phyloP scores from a whole-genome alignment of 768 basidiomycete genomes.

The Hypholoma fasciculare region DNA sequence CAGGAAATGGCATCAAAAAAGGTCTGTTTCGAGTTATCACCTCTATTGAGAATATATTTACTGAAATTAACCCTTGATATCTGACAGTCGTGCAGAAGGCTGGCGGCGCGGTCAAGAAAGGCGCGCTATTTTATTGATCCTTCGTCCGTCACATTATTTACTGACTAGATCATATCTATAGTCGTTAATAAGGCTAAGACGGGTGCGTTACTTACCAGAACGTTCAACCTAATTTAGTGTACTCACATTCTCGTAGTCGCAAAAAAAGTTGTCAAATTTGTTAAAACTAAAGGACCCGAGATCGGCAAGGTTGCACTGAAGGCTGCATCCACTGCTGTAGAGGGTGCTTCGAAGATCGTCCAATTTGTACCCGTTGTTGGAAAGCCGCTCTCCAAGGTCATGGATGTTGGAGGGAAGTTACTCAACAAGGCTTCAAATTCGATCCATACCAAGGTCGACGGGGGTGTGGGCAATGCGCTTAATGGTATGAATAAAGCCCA shows the following conservation, averaged over 20 bases:
- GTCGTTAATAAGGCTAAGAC: neutral
- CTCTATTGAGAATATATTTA: neutral
- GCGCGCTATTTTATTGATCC: neutral
- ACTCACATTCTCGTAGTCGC: neutral
- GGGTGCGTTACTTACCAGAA: neutral
- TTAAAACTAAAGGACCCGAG: neutral
- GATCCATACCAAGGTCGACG: neutral
- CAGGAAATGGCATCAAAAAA: neutral
- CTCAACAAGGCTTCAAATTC: neutral
- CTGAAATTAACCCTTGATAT: neutral
- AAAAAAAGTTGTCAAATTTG: neutral
- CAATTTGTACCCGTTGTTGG: neutral
- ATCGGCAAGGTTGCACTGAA: neutral
- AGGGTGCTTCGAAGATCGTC: neutral
- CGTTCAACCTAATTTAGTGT: neutral
- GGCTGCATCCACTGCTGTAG: neutral
- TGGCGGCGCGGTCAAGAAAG: neutral
- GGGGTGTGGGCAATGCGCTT: neutral
- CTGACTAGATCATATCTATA: too few species aligned
- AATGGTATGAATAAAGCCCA: neutral
- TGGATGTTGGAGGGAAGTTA: neutral
- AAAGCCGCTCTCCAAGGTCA: neutral
- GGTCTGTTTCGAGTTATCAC: neutral
- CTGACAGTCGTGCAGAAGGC: neutral
- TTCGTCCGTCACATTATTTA: neutral